Base-by-base conservation (phyloP, 106 monocot species). In the Allium fistulosum region DNA sequence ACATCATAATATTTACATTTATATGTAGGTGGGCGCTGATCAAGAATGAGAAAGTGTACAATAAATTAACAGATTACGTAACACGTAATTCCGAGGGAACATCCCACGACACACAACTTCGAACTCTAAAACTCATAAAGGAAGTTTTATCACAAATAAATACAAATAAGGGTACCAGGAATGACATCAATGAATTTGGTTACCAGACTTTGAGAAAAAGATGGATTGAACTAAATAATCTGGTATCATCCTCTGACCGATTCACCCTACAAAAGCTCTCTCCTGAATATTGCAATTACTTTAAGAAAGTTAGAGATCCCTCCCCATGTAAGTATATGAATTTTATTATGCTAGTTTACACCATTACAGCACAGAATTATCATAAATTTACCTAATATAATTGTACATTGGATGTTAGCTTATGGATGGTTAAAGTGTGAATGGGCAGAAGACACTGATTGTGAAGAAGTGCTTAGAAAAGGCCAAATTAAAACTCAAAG, bases 401-500 rank as follows among this genome's bases (percentile, higher is more conserved):
- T 59, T 56, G 2, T 37, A 37, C 37, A 37, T 37, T 37, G 37
- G 37, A 37, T 48, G 1, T 52, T 80, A 93, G 93, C 89, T 67
- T 94, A 90, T 72, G 93, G 76, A 13, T 94, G 89, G 88, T 15
- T 94, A 58, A 94, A 87, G 61, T 94, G 93, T 66, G 86, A 94
- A 73, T 58, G 18, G 63, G 83, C 79, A 47, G 83, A 86, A 71
- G 86, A 90, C 58, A 37, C 37, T 37, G 37, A 37, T 37, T 94
- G 93, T 63, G 14, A 26, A 8, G 72, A 68, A 22, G 79, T 82
- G 11, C 69, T 89, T 26, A 78, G 11, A 50, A 61, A 46, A 48
- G 81, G 64, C 8, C 73, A 79, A 17, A 94, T 94, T 59, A 86
- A 76, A 18, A 65, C 83, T 2, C 78, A 86, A 0, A 3, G 15